phyloP scores from a whole-genome alignment of 2,329 filamentous ascomycete species.

The Cytospora paraplurivora region DNA sequence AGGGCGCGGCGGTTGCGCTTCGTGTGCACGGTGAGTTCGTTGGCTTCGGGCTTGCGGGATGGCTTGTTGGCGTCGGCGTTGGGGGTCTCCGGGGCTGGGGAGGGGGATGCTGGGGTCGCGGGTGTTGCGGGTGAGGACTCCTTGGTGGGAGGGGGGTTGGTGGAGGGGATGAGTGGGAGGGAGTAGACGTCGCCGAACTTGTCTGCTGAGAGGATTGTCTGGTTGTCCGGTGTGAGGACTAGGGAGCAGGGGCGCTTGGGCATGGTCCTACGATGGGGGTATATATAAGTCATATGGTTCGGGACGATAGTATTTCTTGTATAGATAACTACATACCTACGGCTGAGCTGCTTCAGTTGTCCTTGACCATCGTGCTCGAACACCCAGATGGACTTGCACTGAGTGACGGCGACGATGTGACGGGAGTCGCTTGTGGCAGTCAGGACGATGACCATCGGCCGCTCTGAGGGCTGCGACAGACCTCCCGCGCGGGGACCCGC shows the following conservation, averaged over 20 bases:
- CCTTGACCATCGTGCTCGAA: constrained; percentile 68
- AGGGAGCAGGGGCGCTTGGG: constrained; percentile 86
- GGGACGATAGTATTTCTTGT: constrained; percentile 9
- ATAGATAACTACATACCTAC: constrained; percentile 57
- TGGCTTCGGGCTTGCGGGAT: constrained; percentile 54
- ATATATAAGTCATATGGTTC: constrained; percentile 31
- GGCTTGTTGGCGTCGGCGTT: constrained; percentile 32
- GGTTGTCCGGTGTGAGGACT: constrained; percentile 66
- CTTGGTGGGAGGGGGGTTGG: constrained; percentile 15
- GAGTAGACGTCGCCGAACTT: constrained; percentile 98
- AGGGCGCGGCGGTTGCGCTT: constrained; percentile 63
- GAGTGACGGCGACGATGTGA: constrained; percentile 77
- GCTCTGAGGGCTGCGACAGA: constrained; percentile 22
- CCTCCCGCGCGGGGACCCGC: constrained; percentile 28
- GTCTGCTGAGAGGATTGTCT: constrained; percentile 79
- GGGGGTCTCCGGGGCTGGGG: constrained; percentile 6
- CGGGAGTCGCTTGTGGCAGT: constrained; percentile 63
- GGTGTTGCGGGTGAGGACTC: constrained; percentile 34
- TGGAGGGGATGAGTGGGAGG: constrained; percentile 65
- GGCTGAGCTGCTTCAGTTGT: constrained; percentile 66
- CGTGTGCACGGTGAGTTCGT: constrained; percentile 64
- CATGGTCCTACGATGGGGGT: constrained; percentile 63
- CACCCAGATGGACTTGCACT: constrained; percentile 89
- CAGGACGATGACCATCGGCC: constrained; percentile 64
- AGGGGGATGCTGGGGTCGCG: constrained; percentile 29